These are phyloP conservation scores for Claviceps monticola DNA, from an alignment of 2,329 filamentous ascomycete genomes.

Conservation along the genomic window DNA sequence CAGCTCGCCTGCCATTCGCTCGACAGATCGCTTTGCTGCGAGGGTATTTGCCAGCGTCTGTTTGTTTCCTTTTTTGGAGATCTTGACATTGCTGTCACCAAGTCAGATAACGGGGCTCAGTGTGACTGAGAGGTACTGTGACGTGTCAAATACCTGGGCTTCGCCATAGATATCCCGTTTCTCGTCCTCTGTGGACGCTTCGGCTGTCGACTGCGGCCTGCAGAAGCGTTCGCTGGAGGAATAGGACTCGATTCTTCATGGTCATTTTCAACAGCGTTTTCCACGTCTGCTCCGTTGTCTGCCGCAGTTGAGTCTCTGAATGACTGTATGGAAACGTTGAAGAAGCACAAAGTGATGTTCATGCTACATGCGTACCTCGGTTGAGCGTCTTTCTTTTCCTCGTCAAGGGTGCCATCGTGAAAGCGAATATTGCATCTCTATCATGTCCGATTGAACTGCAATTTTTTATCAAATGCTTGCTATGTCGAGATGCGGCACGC, in stretches of 20 bases:
- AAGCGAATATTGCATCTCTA: neutral
- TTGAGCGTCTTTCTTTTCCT: slow-evolving; percentile 14
- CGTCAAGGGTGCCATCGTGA: slow-evolving; percentile 14
- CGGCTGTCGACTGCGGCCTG: neutral
- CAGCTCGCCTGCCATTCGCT: neutral
- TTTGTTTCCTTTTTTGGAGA: neutral
- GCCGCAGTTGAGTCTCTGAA: neutral
- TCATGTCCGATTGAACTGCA: neutral
- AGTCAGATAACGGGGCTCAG: neutral
- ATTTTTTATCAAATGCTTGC: neutral
- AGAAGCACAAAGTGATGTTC: neutral
- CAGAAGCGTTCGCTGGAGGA: neutral
- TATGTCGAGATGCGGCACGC: neutral
- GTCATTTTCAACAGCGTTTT: neutral
- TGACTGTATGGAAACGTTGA: neutral
- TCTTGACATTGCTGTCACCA: neutral
- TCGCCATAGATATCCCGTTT: neutral
- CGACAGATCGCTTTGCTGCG: slow-evolving; percentile 2
- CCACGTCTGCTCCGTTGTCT: neutral
- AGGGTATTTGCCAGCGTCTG: neutral
- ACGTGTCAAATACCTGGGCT: neutral
- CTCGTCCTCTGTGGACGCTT: neutral
- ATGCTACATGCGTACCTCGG: slow-evolving; percentile 9
- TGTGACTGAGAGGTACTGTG: too few species aligned
- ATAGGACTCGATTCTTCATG: neutral